These are phyloP conservation scores for Cladosporium sp. DNA, from an alignment of 2,329 filamentous ascomycete genomes.

Conservation along the genomic window DNA sequence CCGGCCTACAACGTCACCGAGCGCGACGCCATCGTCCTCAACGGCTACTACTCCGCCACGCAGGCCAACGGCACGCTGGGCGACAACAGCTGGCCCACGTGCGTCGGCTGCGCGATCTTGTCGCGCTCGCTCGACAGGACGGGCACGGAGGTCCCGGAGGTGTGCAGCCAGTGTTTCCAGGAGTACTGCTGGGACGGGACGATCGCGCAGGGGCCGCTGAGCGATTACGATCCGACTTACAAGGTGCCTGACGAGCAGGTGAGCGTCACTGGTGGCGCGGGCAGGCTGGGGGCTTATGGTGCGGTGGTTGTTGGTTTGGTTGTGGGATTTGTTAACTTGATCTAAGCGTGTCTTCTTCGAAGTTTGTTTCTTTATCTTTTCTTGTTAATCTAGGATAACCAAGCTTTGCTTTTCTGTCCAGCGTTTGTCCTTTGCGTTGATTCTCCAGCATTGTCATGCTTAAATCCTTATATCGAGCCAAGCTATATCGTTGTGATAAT, in stretches of 20 bases:
- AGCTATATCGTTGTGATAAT: too few species aligned
- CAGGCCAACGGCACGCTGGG: slow-evolving; percentile 75
- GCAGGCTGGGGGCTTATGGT: background rate
- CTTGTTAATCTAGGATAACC: too few species aligned
- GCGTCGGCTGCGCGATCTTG: slow-evolving; percentile 82
- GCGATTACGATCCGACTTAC: slow-evolving; percentile 22
- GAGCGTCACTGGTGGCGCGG: slow-evolving; percentile 14
- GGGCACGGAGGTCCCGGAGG: slow-evolving; percentile 58
- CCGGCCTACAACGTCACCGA: slow-evolving; percentile 56
- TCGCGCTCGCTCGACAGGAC: slow-evolving; percentile 69
- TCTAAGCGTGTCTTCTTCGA: background rate
- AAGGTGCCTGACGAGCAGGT: slow-evolving; percentile 17
- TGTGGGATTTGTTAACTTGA: background rate
- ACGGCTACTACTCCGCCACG: slow-evolving; percentile 79
- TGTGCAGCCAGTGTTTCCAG: slow-evolving; percentile 70
- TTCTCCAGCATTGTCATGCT: background rate
- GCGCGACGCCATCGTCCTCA: slow-evolving; percentile 75
- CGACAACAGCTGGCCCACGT: slow-evolving; percentile 60
- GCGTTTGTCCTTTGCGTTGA: background rate
- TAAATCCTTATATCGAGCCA: too few species aligned
- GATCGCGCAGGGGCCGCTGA: slow-evolving; percentile 27
- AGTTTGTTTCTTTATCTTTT: too few species aligned
- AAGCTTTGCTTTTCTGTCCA: too few species aligned
- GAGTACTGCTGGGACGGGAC: slow-evolving; percentile 94
- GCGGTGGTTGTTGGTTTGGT: background rate